phyloP scores from a whole-genome alignment of 371 early-diverging fungal genomes.

The Mucor velutinosus region DNA sequence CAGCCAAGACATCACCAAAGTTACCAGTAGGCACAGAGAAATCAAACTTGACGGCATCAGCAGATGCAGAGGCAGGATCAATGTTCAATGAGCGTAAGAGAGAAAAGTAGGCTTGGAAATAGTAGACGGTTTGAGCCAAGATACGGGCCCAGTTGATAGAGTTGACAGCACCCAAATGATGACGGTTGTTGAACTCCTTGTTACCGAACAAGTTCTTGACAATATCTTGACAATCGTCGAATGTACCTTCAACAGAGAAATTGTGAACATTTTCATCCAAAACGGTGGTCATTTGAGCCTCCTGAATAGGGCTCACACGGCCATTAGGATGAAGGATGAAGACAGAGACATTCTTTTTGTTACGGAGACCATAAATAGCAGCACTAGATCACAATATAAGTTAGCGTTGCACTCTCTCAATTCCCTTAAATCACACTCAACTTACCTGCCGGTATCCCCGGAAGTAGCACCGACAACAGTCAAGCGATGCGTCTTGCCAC shows the following conservation, averaged over 20 bases:
- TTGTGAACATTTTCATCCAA: slow-evolving; percentile 92
- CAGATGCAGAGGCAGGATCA: slow-evolving; percentile 49
- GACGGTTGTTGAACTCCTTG: slow-evolving; percentile 69
- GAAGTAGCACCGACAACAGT: slow-evolving; percentile 97
- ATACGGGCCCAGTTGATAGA: slow-evolving; percentile 99
- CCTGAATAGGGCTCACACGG: slow-evolving; percentile 92
- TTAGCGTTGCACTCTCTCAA: not conserved
- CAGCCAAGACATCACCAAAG: slow-evolving; percentile 97
- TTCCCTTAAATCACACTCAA: not conserved
- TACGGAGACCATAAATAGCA: slow-evolving; percentile 95
- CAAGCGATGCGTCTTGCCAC: slow-evolving; percentile 62
- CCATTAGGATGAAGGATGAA: slow-evolving; percentile 93
- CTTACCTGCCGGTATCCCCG: slow-evolving; percentile 93
- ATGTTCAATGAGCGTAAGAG: slow-evolving; percentile 63
- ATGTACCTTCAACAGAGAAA: slow-evolving; percentile 89
- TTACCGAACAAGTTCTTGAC: slow-evolving; percentile 91
- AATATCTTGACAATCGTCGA: slow-evolving; percentile 97
- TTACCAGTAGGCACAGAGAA: slow-evolving; percentile 98
- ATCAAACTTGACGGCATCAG: slow-evolving; percentile 60
- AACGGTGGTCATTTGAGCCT: slow-evolving; percentile 97
- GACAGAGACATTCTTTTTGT: slow-evolving; percentile 89
- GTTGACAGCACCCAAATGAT: slow-evolving; percentile 93
- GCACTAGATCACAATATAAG: slow-evolving; percentile 61
- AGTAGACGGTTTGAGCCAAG: slow-evolving; percentile 93
- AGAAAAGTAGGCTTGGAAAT: slow-evolving; percentile 90